These are phyloP conservation scores for Phytopythium oedochilum DNA, from an alignment of 352 stramenopile species.

Conservation along the genomic window DNA sequence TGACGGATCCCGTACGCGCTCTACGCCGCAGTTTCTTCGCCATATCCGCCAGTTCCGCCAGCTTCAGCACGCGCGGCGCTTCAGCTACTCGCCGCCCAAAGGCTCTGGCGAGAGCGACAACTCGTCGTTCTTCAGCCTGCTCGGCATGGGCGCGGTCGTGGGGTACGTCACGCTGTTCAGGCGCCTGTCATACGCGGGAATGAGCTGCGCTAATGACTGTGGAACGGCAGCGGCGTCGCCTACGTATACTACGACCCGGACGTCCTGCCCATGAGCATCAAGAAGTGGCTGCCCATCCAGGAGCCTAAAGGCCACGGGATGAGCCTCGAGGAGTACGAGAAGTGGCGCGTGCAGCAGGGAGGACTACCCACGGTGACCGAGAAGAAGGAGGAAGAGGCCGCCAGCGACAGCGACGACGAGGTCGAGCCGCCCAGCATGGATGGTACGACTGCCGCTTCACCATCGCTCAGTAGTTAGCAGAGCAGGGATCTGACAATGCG, in stretches of 20 bases:
- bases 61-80: slow-evolving; percentile 34
- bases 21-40: slow-evolving; percentile 12
- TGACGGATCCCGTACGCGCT: not conserved
- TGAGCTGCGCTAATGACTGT: too few relatives aligned
- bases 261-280: slow-evolving; percentile 64
- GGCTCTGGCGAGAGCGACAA: slow-evolving; percentile 65
- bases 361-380: slow-evolving; percentile 26
- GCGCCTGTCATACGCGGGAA: too few relatives aligned
- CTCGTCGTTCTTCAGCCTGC: slow-evolving; percentile 76
- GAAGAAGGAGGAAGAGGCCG: slow-evolving; percentile 34
- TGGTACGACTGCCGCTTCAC: slow-evolving; percentile 18
- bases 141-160: slow-evolving; percentile 54
- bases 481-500: too few relatives aligned
- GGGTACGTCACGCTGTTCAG: too few relatives aligned
- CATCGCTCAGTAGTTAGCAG: too few relatives aligned
- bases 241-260: slow-evolving; percentile 88
- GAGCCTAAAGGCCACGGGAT: slow-evolving; percentile 78
- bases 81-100: slow-evolving; percentile 67
- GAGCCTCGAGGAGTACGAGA: slow-evolving; percentile 85
- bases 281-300: slow-evolving; percentile 78
- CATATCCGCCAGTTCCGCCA: slow-evolving; percentile 20
- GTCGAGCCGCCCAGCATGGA: slow-evolving; percentile 30
- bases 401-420: slow-evolving; percentile 26
- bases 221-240: slow-evolving; percentile 44
- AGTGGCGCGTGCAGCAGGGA: slow-evolving; percentile 73